phyloP scores from a whole-genome alignment of 1,284 basidiomycete species.

The Malassezia vespertilionis region DNA sequence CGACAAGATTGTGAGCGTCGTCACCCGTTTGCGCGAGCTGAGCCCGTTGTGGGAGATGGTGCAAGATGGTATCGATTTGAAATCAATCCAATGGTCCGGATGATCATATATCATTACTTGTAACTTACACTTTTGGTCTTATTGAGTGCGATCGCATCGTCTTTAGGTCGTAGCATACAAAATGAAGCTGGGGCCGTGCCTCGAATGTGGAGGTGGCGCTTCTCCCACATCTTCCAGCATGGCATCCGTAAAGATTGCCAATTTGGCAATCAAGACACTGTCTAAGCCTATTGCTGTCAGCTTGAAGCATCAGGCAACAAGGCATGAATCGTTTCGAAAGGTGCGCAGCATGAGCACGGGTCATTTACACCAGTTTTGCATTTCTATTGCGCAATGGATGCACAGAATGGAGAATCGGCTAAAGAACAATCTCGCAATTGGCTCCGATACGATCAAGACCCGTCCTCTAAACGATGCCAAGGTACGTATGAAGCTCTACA shows the following conservation, averaged over 20 bases:
- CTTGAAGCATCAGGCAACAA: constrained; percentile 37
- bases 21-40: constrained; percentile 64
- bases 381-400: constrained; percentile 35
- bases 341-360: constrained; percentile 8
- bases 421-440: constrained; percentile 31
- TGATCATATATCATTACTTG: too few relatives aligned
- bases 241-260: constrained; percentile 42
- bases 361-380: constrained; percentile 25
- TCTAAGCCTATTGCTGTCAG: constrained; percentile 46
- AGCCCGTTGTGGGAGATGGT: constrained; percentile 48
- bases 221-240: constrained; percentile 12
- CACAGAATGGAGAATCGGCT: constrained; percentile 40
- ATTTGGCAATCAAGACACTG: constrained; percentile 38
- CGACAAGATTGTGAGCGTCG: constrained; percentile 74
- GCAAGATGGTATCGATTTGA: constrained; percentile 71
- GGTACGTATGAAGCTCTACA: not conserved
- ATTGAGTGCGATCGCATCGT: too few relatives aligned
- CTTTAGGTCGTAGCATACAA: too few relatives aligned
- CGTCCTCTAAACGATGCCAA: constrained; percentile 45
- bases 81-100: constrained; percentile 75
- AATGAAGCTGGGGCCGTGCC: too few relatives aligned
- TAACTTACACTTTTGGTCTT: too few relatives aligned
- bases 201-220: constrained; percentile 1
- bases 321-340: constrained; percentile 38
- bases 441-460: constrained; percentile 25